phyloP scores from a whole-genome alignment of 1,284 basidiomycete species.

The Tylopilus sp. region DNA sequence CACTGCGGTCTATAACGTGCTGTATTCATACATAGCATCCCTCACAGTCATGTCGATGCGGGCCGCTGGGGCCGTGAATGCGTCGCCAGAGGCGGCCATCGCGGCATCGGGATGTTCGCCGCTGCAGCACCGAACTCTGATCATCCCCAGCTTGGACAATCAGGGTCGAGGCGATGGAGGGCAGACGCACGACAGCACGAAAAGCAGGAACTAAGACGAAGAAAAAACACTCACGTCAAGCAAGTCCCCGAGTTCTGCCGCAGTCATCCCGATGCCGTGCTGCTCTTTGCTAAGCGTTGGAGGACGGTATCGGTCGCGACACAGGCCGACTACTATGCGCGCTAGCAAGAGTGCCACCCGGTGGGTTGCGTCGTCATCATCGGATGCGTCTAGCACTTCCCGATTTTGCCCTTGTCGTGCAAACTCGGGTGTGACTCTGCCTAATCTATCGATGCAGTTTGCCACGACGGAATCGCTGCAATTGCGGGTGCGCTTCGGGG shows the following conservation, averaged over 20 bases:
- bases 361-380: conserved; percentile 7
- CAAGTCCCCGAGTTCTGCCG: conserved; percentile 37
- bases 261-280: conserved; percentile 24
- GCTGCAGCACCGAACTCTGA: conserved; percentile 15
- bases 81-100: neutral
- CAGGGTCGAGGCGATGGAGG: conserved; percentile 24
- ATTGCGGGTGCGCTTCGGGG: conserved; percentile 27
- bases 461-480: conserved; percentile 13
- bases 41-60: conserved; percentile 14
- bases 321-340: conserved; percentile 25
- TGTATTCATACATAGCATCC: conserved; percentile 2
- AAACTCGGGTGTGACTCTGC: conserved; percentile 8
- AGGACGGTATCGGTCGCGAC: conserved; percentile 20
- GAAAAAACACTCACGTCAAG: conserved; percentile 40
- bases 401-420: conserved; percentile 3
- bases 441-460: conserved; percentile 14
- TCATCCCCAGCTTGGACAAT: conserved; percentile 10
- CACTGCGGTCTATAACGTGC: neutral
- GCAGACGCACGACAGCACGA: neutral
- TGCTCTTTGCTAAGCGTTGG: conserved; percentile 3
- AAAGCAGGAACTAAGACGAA: neutral
- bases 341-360: conserved; percentile 21
- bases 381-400: neutral
- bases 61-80: conserved; percentile 8
- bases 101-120: conserved; percentile 15